Conservation (phyloP, 2,329 filamentous ascomycete genomes). For the Massarina eburnea region DNA sequence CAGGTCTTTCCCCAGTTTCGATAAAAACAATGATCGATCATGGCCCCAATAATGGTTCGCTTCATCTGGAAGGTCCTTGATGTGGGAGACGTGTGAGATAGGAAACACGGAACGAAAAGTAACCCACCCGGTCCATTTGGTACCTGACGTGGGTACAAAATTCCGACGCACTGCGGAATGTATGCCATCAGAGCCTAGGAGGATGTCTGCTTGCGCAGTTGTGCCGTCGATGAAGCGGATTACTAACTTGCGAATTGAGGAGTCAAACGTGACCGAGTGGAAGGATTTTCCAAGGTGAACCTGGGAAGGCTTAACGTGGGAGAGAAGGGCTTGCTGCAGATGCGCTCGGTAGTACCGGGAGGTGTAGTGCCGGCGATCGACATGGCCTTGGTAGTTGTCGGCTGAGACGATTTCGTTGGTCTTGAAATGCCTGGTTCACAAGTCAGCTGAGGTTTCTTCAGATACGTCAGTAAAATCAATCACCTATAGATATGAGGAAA, state of each 20-base stretch:
- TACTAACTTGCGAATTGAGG: constrained; percentile 14
- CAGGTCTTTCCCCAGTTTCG: constrained; percentile 22
- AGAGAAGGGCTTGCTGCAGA: constrained; percentile 37
- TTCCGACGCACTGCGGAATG: constrained; percentile 32
- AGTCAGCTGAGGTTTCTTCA: not conserved
- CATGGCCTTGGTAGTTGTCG: constrained; percentile 33
- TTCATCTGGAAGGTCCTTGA: constrained; percentile 38
- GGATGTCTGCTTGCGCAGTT: constrained; percentile 28
- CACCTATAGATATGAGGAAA: constrained; percentile 42
- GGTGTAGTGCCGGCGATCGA: constrained; percentile 36
- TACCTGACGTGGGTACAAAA: constrained; percentile 30
- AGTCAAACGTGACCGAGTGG: constrained; percentile 8
- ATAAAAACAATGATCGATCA: constrained; percentile 38
- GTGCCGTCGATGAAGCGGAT: constrained; percentile 36
- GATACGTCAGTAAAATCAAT: constrained; percentile 2
- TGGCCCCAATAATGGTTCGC: constrained; percentile 41
- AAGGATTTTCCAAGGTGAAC: constrained; percentile 38
- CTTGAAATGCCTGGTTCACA: constrained; percentile 32
- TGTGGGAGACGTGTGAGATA: constrained; percentile 32
- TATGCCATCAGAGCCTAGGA: constrained; percentile 43
- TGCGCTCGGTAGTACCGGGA: constrained; percentile 42
- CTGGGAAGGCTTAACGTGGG: constrained; percentile 29
- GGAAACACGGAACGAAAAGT: constrained; percentile 43
- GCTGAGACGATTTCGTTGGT: constrained; percentile 42
- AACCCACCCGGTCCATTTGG: constrained; percentile 43